A percentile compares a stretch with the other conserved stretches of the same genome.
These are phyloP conservation scores for Zychaea mexicana DNA, from an alignment of 371 early-diverging fungal genomes.

Conservation along the genomic window DNA sequence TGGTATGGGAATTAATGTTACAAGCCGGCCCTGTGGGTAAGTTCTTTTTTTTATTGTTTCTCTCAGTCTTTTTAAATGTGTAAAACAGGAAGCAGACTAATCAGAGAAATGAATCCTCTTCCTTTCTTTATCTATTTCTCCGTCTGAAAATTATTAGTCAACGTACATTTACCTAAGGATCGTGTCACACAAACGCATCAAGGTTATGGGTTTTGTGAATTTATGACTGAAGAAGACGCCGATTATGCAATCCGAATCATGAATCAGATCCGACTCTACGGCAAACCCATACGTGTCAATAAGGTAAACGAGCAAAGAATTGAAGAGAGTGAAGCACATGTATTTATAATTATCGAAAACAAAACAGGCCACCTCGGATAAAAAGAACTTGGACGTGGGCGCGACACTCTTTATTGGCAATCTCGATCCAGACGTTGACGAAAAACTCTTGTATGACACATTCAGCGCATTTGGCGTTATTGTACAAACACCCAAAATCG, in stretches of 20 bases:
- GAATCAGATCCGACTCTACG: constrained; percentile 94
- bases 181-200: constrained; percentile 94
- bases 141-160: constrained; percentile 50
- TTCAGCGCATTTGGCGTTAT: constrained; percentile 95
- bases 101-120: too few relatives aligned
- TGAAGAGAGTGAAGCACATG: neutral
- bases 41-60: constrained; percentile 5
- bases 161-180: constrained; percentile 97
- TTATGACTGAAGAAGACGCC: constrained; percentile 92
- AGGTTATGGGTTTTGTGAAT: constrained; percentile 97
- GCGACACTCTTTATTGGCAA: constrained; percentile 97
- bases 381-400: constrained; percentile 92
- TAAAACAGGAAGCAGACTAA: neutral
- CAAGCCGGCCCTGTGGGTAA: constrained; percentile 97
- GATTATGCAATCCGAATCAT: constrained; percentile 96
- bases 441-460: constrained; percentile 94
- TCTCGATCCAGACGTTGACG: constrained; percentile 92
- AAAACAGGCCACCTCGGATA: constrained; percentile 87
- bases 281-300: constrained; percentile 96
- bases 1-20: constrained; percentile 97
- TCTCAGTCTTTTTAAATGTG: neutral
- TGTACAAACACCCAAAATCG: constrained; percentile 86
- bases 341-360: neutral
- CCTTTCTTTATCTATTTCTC: neutral
- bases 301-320: constrained; percentile 55